These are phyloP conservation scores for Exutisphaerella laricina DNA, from an alignment of 2,329 filamentous ascomycete species.

Conservation along the genomic window DNA sequence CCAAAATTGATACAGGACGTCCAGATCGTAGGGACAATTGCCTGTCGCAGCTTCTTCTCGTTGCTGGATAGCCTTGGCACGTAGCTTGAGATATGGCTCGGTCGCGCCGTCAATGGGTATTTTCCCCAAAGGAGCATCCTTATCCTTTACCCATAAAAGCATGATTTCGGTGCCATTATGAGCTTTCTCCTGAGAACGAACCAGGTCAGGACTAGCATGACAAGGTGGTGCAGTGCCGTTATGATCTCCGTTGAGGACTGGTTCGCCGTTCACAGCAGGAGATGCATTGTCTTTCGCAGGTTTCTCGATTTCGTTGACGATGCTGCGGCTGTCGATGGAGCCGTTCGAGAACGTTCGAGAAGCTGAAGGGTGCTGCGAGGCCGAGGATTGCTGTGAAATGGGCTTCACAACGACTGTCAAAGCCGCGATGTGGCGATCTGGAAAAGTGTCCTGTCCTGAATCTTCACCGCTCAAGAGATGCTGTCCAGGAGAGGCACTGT, in stretches of 20 bases:
- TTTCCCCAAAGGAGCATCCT: constrained; percentile 39
- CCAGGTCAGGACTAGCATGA: constrained; percentile 17
- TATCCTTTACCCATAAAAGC: constrained; percentile 49
- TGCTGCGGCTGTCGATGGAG: constrained; percentile 50
- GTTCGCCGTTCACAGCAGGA: constrained; percentile 34
- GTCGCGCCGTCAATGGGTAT: constrained; percentile 42
- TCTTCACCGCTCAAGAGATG: constrained; percentile 19
- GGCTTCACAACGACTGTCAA: constrained; percentile 49
- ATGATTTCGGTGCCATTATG: constrained; percentile 19
- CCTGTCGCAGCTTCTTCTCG: constrained; percentile 41
- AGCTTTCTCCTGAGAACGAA: constrained; percentile 16
- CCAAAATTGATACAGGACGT: constrained; percentile 69
- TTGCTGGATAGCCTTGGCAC: constrained; percentile 46
- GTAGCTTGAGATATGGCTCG: constrained; percentile 47
- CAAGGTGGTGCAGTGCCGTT: constrained; percentile 10
- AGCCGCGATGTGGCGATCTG: constrained; percentile 48
- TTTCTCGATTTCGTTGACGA: constrained; percentile 43
- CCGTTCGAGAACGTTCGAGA: constrained; percentile 52
- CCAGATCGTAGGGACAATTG: constrained; percentile 53
- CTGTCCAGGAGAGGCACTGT: constrained; percentile 17
- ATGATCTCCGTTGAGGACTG: constrained; percentile 23
- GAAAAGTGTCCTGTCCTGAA: constrained; percentile 43
- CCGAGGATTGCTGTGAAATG: constrained; percentile 24
- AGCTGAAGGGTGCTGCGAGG: constrained; percentile 37
- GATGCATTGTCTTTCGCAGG: constrained; percentile 33